Percentiles rank a stretch among this genome's conserved stretches.
Conservation (phyloP, 441 rosid genomes). For the Flueggea neowawraea region DNA sequence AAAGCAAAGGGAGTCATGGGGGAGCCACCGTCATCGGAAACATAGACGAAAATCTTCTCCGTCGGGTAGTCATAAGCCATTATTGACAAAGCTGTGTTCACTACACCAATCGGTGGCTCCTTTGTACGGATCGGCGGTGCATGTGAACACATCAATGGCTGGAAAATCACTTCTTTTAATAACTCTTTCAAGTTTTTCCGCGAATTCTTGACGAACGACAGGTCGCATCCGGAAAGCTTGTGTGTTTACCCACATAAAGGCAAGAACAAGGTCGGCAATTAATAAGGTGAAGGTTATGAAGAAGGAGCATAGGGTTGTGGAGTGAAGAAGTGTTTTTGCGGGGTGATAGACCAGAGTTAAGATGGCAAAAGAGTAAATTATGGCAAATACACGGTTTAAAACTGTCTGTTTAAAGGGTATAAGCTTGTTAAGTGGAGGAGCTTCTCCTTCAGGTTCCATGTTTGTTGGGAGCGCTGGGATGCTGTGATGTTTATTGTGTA, state of each 20-base stretch:
- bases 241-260: conserved; percentile 52
- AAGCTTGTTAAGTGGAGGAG: conserved; percentile 33
- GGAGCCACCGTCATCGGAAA: no score
- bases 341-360: conserved; percentile 43
- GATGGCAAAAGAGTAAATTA: conserved; percentile 43
- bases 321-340: conserved; percentile 28
- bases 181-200: conserved; percentile 32
- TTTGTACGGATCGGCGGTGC: conserved; percentile 87
- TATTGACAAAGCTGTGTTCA: conserved; percentile 67
- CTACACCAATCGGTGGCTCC: conserved; percentile 75
- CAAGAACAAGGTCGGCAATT: no score
- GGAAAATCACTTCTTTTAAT: no score
- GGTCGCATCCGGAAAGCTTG: conserved; percentile 34
- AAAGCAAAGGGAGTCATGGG: conserved; percentile 44
- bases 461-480: no score
- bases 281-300: no score
- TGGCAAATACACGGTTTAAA: conserved; percentile 44
- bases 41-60: no score
- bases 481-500: no score
- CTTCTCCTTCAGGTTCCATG: neutral
- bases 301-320: no score
- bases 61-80: no score
- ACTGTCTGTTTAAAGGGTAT: conserved; percentile 30
- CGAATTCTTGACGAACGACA: conserved; percentile 37
- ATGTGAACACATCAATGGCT: no score